Conservation (phyloP, 495 filamentous ascomycete genomes). For the Saxophila tyrrhenica region DNA sequence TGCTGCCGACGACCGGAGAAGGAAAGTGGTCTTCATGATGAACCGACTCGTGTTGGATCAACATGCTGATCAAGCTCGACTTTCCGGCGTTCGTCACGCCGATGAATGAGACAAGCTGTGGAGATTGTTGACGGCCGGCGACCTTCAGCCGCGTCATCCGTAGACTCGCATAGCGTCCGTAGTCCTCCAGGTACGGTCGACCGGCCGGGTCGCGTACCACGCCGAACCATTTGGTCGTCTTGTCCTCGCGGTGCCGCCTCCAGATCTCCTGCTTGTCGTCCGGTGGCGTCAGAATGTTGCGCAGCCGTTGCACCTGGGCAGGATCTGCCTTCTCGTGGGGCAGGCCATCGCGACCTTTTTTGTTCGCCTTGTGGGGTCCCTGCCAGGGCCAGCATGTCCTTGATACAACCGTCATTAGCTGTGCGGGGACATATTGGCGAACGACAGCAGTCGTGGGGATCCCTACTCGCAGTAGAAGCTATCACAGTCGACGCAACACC, state of each 20-base stretch:
- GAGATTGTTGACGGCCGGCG: constrained; percentile 18
- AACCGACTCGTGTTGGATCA: constrained; percentile 35
- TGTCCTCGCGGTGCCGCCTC: constrained; percentile 12
- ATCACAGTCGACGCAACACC: constrained; percentile 15
- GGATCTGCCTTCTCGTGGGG: constrained; percentile 20
- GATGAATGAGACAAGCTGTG: constrained; percentile 33
- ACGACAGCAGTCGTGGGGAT: too few species aligned
- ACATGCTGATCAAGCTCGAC: constrained; percentile 44
- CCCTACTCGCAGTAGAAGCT: constrained; percentile 14
- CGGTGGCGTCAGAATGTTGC: constrained; percentile 10
- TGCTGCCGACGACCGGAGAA: constrained; percentile 29
- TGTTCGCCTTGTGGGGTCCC: constrained; percentile 12
- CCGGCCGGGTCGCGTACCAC: constrained; percentile 11
- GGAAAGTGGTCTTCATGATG: constrained; percentile 20
- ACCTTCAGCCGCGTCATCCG: constrained; percentile 10
- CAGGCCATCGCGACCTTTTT: constrained; percentile 11
- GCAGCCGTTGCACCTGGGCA: constrained; percentile 6
- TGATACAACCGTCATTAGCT: constrained; percentile 1
- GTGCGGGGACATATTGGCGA: background rate
- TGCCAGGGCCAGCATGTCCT: constrained; percentile 17
- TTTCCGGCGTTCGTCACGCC: constrained; percentile 44
- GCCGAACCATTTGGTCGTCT: constrained; percentile 19
- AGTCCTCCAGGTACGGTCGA: constrained; percentile 15
- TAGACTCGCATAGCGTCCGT: constrained; percentile 16
- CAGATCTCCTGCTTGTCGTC: background rate